Evolutionary conservation across 345 rosid species (phyloP), one percentile per base, ranked within the genome.

Genomic region (Hibiscus trionum): DNA sequence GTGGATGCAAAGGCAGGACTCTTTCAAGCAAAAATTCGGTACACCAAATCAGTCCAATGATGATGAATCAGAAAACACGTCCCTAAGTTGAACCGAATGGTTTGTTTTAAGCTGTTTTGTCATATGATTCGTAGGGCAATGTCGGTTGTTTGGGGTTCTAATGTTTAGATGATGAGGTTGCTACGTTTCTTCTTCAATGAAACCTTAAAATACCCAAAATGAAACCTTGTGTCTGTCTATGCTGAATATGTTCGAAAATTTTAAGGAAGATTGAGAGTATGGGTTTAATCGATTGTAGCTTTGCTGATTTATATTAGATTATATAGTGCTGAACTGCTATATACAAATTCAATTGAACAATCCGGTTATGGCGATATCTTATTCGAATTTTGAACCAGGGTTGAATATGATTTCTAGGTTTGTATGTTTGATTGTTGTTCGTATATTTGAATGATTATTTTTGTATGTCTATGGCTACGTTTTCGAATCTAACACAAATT

Each of bases 1-100:
- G 90, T 91, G 97, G 98, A 53, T 91, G 74, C 86, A 88, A 85
- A 94, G 73, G 78, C 97, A 94, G 82, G 96, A 90, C 17, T 78
- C 97, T 0, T 94, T 90, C 73, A 83, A 89, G 82, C 83, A 87
- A 75, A 94, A 86, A 75, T 92, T 90, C 46, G 88, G 90, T 58
- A 72, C 75, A 15, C 31, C 69, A 7, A 72, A 77, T 6, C 31
- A 71, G 11, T 53, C 64, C 53, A 64, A 76, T 44, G 82, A 76
- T 37, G 60, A 14, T 72, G 79, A 70, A 57, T 56, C 66, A 68
- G 24, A 73, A 8, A 57, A 72, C 39, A 80, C 76, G 76, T 52
- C 62, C 17, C 39, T 35, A 57, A 63, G 59, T 26, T 19, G 27
- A 66, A 47, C 12, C 7, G 3, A 26, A 7, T 26, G 24, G 58